A percentile compares a stretch with the other conserved stretches of the same genome.
phyloP scores from a whole-genome alignment of 495 filamentous ascomycete genomes.

The Neurospora sp. region DNA sequence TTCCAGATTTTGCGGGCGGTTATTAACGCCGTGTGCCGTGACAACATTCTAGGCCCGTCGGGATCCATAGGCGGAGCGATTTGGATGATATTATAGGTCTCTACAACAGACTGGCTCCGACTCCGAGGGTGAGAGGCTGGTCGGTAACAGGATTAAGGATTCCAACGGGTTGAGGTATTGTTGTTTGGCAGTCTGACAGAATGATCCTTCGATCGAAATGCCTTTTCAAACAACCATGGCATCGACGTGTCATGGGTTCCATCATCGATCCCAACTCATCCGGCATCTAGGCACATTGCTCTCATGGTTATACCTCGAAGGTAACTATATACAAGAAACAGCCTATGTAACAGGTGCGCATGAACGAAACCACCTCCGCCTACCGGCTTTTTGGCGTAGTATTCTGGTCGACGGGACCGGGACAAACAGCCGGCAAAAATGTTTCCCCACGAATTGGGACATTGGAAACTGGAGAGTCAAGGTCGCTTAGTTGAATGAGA shows the following conservation, averaged over 20 bases:
- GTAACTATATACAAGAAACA: neutral
- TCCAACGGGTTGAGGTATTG: neutral
- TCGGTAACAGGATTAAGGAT: neutral
- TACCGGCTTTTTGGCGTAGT: neutral
- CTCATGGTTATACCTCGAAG: too few species aligned
- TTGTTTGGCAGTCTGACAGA: too few species aligned
- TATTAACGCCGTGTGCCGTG: neutral
- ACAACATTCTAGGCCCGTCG: neutral
- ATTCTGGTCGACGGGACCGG: neutral
- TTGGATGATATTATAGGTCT: too few species aligned
- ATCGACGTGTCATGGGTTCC: too few species aligned
- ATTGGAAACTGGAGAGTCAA: neutral
- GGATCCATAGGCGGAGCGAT: neutral
- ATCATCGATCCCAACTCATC: too few species aligned
- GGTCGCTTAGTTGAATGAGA: neutral
- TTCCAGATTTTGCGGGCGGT: neutral
- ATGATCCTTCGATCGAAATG: too few species aligned
- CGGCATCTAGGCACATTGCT: too few species aligned
- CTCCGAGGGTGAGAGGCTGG: neutral
- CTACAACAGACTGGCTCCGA: neutral
- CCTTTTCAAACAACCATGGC: too few species aligned
- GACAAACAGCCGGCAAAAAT: neutral
- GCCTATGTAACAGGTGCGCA: neutral
- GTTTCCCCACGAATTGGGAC: neutral
- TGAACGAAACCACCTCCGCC: neutral